Evolutionary conservation across 441 rosid species (phyloP).

Genomic region (Gossypium laxum): DNA sequence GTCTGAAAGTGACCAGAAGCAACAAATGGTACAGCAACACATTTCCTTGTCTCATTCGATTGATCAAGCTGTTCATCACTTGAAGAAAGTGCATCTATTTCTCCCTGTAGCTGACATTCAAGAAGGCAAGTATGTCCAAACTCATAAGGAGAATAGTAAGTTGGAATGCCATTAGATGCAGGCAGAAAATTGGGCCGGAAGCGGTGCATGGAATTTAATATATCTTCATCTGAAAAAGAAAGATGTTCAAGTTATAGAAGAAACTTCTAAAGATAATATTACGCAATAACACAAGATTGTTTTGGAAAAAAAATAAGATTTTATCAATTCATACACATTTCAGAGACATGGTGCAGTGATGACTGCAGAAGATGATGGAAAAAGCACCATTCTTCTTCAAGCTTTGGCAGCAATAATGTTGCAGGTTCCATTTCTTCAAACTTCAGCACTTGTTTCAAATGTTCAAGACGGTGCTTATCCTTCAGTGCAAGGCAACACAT

Average conservation of each 20-base stretch:
- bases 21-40: constrained; percentile 65
- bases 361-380: constrained; percentile 67
- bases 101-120: constrained; percentile 32
- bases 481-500: constrained; percentile 25
- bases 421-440: constrained; percentile 32
- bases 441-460: constrained; percentile 39
- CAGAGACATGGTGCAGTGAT: constrained; percentile 60
- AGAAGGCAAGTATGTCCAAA: constrained; percentile 52
- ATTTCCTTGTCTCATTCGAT: constrained; percentile 35
- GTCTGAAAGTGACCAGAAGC: constrained; percentile 46
- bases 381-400: constrained; percentile 88
- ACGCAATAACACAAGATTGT: neutral
- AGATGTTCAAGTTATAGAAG: constrained; percentile 12
- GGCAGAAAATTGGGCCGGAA: constrained; percentile 57
- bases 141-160: constrained; percentile 45
- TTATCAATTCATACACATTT: constrained; percentile 46
- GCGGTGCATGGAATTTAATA: constrained; percentile 48
- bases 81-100: constrained; percentile 20
- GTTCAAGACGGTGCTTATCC: constrained; percentile 72
- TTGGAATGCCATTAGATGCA: constrained; percentile 35
- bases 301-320: neutral
- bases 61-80: constrained; percentile 34
- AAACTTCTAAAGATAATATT: constrained; percentile 8
- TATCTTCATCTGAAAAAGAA: constrained; percentile 64
- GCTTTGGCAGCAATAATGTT: constrained; percentile 31